Percentiles rank a stretch among this genome's conserved stretches.
Evolutionary conservation across 2,329 filamentous ascomycete genomes (phyloP).

Genomic region (Alternaria metachromatica): DNA sequence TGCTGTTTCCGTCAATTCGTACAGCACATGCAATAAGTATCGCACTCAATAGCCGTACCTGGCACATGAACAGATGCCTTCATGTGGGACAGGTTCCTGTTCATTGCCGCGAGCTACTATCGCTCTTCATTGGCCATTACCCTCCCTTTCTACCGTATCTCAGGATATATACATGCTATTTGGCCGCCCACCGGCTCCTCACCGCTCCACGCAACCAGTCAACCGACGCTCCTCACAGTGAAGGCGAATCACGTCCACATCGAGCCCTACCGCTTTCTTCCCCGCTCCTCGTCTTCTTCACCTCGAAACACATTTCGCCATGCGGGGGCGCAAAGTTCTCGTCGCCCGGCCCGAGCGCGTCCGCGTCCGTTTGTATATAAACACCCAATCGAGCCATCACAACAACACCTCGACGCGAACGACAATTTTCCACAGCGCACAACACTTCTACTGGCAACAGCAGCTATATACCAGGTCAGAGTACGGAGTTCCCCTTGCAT

Average conservation of each 20-base stretch:
- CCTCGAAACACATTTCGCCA: background rate
- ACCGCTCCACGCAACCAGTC: background rate
- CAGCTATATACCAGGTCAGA: background rate
- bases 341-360: background rate
- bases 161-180: background rate
- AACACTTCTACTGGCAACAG: rapidly evolving
- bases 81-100: background rate
- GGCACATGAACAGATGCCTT: background rate
- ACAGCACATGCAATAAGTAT: background rate
- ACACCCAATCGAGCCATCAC: background rate
- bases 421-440: background rate
- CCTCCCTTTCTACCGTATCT: background rate
- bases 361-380: slow-evolving; percentile 2
- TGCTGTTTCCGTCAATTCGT: background rate
- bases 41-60: background rate
- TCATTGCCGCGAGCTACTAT: background rate
- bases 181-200: background rate
- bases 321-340: background rate
- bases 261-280: background rate
- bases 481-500: background rate
- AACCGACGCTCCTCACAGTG: background rate
- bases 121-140: background rate
- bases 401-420: background rate
- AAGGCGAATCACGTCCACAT: background rate
- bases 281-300: background rate